Evolutionary conservation across 2,329 filamentous ascomycete species (phyloP), one percentile per base, ranked within the genome.

Genomic region (Hypoxylon sp.): DNA sequence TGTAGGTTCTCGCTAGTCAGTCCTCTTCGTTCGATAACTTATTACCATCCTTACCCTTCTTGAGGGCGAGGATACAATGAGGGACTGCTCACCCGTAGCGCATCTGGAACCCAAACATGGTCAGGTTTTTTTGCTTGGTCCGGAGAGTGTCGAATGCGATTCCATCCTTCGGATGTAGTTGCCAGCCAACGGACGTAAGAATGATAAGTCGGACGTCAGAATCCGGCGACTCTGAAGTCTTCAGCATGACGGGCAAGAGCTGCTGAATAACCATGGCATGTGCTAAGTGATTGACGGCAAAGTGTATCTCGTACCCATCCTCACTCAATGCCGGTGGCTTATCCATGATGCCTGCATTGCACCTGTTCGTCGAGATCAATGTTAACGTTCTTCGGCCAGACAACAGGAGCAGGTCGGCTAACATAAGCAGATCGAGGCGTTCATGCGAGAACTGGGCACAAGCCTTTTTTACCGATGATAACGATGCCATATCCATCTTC

Each of bases 301-400:
- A 83, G 54, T 83, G 80, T 11, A 80, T 72, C 69, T 85, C 83
- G 60, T 82, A 84, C 10, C 82, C 82, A n/a, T 84, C 81, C 14
- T 76, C 72, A 13, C 79, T 83, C 5, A 80, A 64, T 2, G 71
- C 73, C 0, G 80, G 73, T 8, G 80, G 76, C 26, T 71, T 62
- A 6, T 77, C 79, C 78, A 84, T 82, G 47, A 83, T 78, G 0
- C 83, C 83, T 0, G 82, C 83, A 63, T 84, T 84, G 48, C 80
- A 80, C 65, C 65, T 69, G 67, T 33, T 47, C 4, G 8, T 42
- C 3, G 8, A 1, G 3, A 11, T 69, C 5, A 54, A 44, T 55
- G 17, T 60, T 33, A 54, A 29, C 9, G 29, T 44, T 31, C n/a
- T 17, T n/a, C 29, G 10, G 9, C 4, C 11, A 10, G 3, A 50